Conservation (phyloP, 495 filamentous ascomycete genomes). For the Podospora fimiseda region DNA sequence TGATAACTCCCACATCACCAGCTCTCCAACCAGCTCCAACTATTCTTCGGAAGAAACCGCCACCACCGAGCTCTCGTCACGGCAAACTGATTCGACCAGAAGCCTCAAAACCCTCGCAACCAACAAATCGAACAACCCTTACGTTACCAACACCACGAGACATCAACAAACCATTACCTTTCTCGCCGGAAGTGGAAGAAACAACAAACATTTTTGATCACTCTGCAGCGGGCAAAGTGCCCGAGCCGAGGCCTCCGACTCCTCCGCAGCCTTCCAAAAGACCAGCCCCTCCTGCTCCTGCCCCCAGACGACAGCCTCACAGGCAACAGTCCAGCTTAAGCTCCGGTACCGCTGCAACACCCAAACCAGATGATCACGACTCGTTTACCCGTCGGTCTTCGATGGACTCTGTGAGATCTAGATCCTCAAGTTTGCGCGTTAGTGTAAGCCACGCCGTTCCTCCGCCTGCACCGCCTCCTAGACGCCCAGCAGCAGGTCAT, state of each 20-base stretch:
- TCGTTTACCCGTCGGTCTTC: conserved; percentile 32
- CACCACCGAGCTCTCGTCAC: conserved; percentile 54
- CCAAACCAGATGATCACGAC: conserved; percentile 24
- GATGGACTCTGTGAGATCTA: conserved; percentile 36
- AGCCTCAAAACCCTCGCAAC: not conserved
- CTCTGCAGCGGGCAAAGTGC: conserved; percentile 40
- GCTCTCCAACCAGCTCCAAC: conserved; percentile 11
- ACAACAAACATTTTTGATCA: conserved; percentile 41
- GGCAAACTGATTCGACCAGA: conserved; percentile 56
- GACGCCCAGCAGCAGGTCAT: conserved; percentile 25
- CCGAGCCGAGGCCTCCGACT: conserved; percentile 30
- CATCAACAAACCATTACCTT: conserved; percentile 46
- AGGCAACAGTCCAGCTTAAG: conserved; percentile 36
- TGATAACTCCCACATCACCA: conserved; percentile 16
- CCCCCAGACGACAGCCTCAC: conserved; percentile 42
- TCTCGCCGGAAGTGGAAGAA: conserved; percentile 31
- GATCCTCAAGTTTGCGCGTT: conserved; percentile 34
- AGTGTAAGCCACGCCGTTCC: conserved; percentile 32
- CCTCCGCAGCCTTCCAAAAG: conserved; percentile 33
- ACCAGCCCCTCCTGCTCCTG: conserved; percentile 42
- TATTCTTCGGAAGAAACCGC: conserved; percentile 33
- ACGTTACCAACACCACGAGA: conserved; percentile 30
- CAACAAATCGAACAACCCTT: conserved; percentile 7
- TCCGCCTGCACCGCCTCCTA: conserved; percentile 35
- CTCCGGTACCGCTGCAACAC: conserved; percentile 13